phyloP scores from a whole-genome alignment of 2,329 filamentous ascomycete species.

The Neophaeococcomyces aloes region DNA sequence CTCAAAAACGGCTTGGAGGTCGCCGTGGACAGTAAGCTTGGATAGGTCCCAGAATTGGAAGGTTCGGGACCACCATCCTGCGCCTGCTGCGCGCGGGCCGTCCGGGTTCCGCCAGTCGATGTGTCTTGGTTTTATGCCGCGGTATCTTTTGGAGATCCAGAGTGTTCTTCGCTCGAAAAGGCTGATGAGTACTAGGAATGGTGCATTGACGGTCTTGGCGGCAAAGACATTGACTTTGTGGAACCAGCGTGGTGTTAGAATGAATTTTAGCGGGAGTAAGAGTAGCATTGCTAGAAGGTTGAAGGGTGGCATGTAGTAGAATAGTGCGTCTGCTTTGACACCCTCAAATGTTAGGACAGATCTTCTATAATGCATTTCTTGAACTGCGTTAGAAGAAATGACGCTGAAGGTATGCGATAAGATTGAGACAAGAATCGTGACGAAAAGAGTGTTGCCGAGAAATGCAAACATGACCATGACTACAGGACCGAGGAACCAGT shows the following conservation, averaged over 20 bases:
- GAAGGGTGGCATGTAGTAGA: slow-evolving; percentile 72
- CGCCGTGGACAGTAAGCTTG: slow-evolving; percentile 59
- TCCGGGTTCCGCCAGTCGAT: slow-evolving; percentile 17
- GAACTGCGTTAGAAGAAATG: slow-evolving; percentile 63
- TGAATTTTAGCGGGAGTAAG: slow-evolving; percentile 64
- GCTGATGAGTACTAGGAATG: slow-evolving; percentile 61
- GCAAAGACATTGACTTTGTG: slow-evolving; percentile 78
- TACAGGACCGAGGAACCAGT: slow-evolving; percentile 65
- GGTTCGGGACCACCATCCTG: slow-evolving; percentile 6
- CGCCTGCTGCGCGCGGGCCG: slow-evolving; percentile 10
- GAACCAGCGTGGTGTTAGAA: slow-evolving; percentile 74
- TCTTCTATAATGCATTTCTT: slow-evolving; percentile 74
- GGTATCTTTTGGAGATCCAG: slow-evolving; percentile 39
- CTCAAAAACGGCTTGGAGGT: slow-evolving; percentile 63
- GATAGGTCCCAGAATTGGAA: slow-evolving; percentile 54
- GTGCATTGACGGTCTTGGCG: slow-evolving; percentile 64
- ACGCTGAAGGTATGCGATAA: slow-evolving; percentile 73
- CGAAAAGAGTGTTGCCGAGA: slow-evolving; percentile 70
- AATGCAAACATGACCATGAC: slow-evolving; percentile 79
- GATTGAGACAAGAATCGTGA: slow-evolving; percentile 83
- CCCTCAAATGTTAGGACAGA: slow-evolving; percentile 76
- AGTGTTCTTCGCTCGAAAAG: slow-evolving; percentile 59
- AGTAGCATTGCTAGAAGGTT: slow-evolving; percentile 68
- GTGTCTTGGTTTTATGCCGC: background rate
- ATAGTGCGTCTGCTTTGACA: slow-evolving; percentile 74